Base-by-base conservation (phyloP, 1,139 yeast species). In the Yamadazyma conglobata region DNA sequence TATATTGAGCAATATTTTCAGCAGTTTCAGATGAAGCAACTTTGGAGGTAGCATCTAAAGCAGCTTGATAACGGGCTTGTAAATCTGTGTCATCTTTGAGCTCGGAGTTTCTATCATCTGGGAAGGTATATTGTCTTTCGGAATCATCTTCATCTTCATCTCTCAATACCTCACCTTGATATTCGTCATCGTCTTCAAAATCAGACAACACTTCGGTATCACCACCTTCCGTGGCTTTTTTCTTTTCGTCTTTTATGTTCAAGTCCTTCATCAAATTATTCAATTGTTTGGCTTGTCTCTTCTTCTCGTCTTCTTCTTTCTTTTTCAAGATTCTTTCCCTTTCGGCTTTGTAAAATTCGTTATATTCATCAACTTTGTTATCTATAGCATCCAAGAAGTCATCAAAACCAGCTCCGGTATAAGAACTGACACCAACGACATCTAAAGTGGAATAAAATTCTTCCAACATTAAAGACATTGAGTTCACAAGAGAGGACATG, bases 381-480 rank as follows among this genome's bases (percentile, higher is more conserved):
- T 86, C 95, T 4, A 93, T 93, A 0, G 88, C 85, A 11, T 63
- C 68, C 54, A 89, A 54, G 50, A 93, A 91, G 20, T 87, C 96
- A 51, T 88, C 96, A 53, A 93, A 85, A 0, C 99, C 99, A 3
- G 73, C 81, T 10, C 98, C 98, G 0, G 97, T 89, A 50, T 78
- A 82, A 19, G 97, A 78, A 31, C 96, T 85, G 10, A 88, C 95
- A 10, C 89, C 82, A 25, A 86, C 96, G 34, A 88, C 86, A 52
- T 91, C 98, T 43, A 93, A 63, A 39, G 89, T 93, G 1, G 94
- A 82, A 56, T 93, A 93, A 51, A 93, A 93, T 52, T 93, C 98
- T 54, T 93, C 99, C 42, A 93, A 66, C 89, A 93, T 88, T 45
- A 93, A 69, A 15, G 95, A 84, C 95, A 93, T 85, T 3, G 96